Evolutionary conservation across 176 grass and related monocot species (phyloP).

Genomic region (Hsuehochloa calcarea): DNA sequence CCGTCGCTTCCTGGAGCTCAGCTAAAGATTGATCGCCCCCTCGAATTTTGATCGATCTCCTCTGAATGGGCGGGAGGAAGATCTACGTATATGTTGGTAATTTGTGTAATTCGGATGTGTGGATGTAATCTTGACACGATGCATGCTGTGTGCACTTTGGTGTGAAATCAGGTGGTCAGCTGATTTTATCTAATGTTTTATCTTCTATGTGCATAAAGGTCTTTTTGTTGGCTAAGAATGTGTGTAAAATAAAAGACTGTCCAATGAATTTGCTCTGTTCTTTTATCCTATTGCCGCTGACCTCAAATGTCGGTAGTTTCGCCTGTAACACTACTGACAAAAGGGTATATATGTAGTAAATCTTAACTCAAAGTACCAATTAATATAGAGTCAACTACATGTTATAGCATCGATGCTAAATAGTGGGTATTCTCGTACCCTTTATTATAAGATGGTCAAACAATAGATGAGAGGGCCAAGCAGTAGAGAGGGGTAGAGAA

Average conservation of each 20-base stretch:
- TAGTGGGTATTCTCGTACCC: too few species aligned
- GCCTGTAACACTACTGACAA: neutral
- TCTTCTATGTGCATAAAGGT: neutral
- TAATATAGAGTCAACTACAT: too few species aligned
- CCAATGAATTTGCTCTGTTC: neutral
- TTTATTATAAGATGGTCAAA: too few species aligned
- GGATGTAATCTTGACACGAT: neutral
- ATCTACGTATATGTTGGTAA: neutral
- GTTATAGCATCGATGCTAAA: too few species aligned
- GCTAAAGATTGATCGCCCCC: neutral
- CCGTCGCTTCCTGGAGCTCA: slow-evolving; percentile 82
- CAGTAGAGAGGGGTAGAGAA: too few species aligned
- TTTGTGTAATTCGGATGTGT: neutral
- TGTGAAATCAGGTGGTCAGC: neutral
- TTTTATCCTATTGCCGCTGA: neutral
- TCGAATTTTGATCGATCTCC: neutral
- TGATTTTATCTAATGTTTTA: neutral
- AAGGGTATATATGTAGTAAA: too few species aligned
- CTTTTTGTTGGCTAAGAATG: neutral
- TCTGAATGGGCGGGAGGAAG: neutral
- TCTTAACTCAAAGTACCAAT: too few species aligned
- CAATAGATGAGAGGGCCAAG: too few species aligned
- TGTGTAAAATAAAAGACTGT: neutral
- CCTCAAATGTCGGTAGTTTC: neutral
- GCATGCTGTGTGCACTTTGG: neutral